Percentiles rank a stretch among this genome's conserved stretches.
Evolutionary conservation across 192 early-diverging fungal species (phyloP).

Genomic region (Ramicandelaber brevisporus): DNA sequence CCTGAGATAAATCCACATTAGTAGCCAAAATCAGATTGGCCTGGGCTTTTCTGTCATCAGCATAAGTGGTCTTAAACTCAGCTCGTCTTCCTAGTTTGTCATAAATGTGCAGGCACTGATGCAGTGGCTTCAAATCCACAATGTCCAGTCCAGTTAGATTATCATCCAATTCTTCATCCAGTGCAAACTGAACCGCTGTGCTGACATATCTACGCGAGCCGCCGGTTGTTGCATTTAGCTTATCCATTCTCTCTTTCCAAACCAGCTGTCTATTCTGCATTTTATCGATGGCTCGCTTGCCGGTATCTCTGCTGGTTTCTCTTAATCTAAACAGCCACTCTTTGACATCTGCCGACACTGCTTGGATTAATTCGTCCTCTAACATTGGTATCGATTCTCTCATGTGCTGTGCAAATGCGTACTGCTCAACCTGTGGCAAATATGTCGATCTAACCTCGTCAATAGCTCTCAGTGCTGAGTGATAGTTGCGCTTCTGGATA

Average conservation of each 20-base stretch:
- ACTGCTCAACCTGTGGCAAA: slow-evolving; percentile 45
- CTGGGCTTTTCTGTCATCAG: slow-evolving; percentile 76
- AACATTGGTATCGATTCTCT: slow-evolving; percentile 72
- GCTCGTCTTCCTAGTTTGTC: slow-evolving; percentile 69
- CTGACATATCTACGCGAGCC: slow-evolving; percentile 25
- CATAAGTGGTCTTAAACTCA: slow-evolving; percentile 67
- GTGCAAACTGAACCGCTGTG: slow-evolving; percentile 51
- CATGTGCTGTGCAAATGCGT: slow-evolving; percentile 63
- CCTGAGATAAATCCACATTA: slow-evolving; percentile 38
- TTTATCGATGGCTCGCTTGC: slow-evolving; percentile 54
- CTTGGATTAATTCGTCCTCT: slow-evolving; percentile 62
- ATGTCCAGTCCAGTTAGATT: slow-evolving; percentile 29
- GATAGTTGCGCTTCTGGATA: slow-evolving; percentile 64
- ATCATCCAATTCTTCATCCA: slow-evolving; percentile 65
- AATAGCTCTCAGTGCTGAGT: slow-evolving; percentile 73
- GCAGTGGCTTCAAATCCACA: slow-evolving; percentile 84
- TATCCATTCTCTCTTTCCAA: slow-evolving; percentile 11
- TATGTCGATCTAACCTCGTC: slow-evolving; percentile 56
- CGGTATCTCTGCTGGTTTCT: slow-evolving; percentile 54
- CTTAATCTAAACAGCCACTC: slow-evolving; percentile 80
- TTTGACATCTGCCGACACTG: slow-evolving; percentile 65
- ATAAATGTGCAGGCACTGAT: slow-evolving; percentile 89
- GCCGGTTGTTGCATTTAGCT: too few species aligned
- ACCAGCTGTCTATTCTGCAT: slow-evolving; percentile 39
- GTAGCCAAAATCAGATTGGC: slow-evolving; percentile 59